Evolutionary conservation across 2,329 filamentous ascomycete species (phyloP).

Genomic region (Fusarium piperis): DNA sequence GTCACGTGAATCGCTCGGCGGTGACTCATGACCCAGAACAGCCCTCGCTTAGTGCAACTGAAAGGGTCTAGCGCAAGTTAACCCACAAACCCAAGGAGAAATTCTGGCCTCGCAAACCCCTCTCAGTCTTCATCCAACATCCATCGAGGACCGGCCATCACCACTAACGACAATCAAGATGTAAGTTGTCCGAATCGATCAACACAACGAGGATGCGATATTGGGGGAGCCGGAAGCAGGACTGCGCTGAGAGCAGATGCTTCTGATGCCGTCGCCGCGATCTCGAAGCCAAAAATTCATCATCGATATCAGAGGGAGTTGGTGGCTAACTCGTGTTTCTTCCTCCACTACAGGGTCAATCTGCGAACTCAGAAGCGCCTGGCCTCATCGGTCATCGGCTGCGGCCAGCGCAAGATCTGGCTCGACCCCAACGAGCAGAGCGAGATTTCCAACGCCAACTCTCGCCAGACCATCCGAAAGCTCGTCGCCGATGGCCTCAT

Average conservation of each 20-base stretch:
- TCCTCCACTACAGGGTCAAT: slow-evolving; percentile 81
- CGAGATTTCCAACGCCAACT: slow-evolving; percentile 99
- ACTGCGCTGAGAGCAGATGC: slow-evolving; percentile 25
- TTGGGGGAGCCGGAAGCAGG: slow-evolving; percentile 21
- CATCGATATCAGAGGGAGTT: slow-evolving; percentile 22
- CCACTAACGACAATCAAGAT: slow-evolving; percentile 56
- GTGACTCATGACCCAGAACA: slow-evolving; percentile 46
- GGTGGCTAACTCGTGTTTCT: slow-evolving; percentile 44
- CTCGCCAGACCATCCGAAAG: slow-evolving; percentile 99
- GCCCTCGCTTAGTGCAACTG: slow-evolving; percentile 53
- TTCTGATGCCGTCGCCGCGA: slow-evolving; percentile 30
- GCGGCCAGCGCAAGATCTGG: slow-evolving; percentile 99
- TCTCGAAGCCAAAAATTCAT: slow-evolving; percentile 10
- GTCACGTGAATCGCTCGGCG: slow-evolving; percentile 37
- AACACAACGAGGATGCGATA: slow-evolving; percentile 22
- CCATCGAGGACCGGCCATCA: slow-evolving; percentile 55
- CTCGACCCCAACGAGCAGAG: slow-evolving; percentile 99
- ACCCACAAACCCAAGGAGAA: slow-evolving; percentile 56
- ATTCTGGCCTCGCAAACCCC: slow-evolving; percentile 53
- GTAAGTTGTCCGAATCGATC: slow-evolving; percentile 49
- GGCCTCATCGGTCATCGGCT: slow-evolving; percentile 97
- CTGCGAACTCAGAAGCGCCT: slow-evolving; percentile 99
- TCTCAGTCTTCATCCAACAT: slow-evolving; percentile 51
- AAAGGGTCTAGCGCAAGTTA: slow-evolving; percentile 50
- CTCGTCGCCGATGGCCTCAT: slow-evolving; percentile 99